Evolutionary conservation across 1,284 basidiomycete species (phyloP).

Genomic region (Athelia psychrophila): DNA sequence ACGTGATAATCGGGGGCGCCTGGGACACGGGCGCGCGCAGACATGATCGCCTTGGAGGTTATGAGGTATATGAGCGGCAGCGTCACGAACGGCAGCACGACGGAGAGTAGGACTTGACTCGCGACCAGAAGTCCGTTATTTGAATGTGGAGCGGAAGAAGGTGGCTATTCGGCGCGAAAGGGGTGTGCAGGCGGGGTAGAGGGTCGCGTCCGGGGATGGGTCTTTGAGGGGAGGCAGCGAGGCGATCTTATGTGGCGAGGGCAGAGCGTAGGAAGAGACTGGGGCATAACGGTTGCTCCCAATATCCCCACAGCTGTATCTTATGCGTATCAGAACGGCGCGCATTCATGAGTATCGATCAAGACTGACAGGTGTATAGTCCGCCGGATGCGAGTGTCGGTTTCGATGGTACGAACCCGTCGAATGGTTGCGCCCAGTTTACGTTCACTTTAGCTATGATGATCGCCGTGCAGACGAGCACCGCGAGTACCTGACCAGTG

Average conservation of each 20-base stretch:
- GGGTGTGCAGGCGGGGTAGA: background rate
- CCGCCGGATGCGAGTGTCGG: conserved; percentile 60
- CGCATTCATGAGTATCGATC: background rate
- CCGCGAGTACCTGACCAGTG: conserved; percentile 83
- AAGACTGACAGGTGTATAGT: conserved; percentile 61
- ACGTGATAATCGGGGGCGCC: too few species aligned
- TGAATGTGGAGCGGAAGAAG: background rate
- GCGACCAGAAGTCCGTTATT: conserved; percentile 68
- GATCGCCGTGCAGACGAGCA: conserved; percentile 80
- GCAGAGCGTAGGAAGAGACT: conserved; percentile 78
- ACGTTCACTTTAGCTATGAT: conserved; percentile 77
- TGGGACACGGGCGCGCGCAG: too few species aligned
- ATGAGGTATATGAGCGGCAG: conserved; percentile 69
- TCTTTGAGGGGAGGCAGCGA: conserved; percentile 28
- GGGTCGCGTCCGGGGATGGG: conserved; percentile 5
- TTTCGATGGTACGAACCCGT: conserved; percentile 83
- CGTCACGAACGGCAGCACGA: conserved; percentile 77
- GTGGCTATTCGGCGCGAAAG: background rate
- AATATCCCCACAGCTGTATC: conserved; percentile 62
- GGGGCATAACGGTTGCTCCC: conserved; percentile 70
- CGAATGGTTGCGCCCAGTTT: conserved; percentile 77
- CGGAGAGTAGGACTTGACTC: conserved; percentile 73
- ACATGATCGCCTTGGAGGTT: conserved; percentile 55
- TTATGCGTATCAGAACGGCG: background rate
- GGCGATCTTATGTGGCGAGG: conserved; percentile 66